Evolutionary conservation across 345 rosid genomes (phyloP).

Genomic region (Mangifera indica): DNA sequence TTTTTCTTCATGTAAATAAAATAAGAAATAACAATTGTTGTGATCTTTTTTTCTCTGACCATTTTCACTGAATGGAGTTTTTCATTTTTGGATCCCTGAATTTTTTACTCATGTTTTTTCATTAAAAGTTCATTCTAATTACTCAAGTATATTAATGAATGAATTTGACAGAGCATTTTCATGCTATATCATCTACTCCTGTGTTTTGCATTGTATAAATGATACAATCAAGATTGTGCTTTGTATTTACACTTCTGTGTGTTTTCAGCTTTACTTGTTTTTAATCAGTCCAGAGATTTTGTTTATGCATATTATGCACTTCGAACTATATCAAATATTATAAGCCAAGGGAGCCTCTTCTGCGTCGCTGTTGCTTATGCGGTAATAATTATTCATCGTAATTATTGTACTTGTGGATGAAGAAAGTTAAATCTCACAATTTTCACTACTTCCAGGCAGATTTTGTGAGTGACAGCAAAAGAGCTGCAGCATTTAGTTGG

Average conservation of each 20-base stretch:
- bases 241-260: background rate
- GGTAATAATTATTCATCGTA: conserved; percentile 26
- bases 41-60: background rate
- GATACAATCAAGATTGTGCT: background rate
- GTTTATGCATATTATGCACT: conserved; percentile 54
- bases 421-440: conserved; percentile 3
- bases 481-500: conserved; percentile 57
- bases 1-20: background rate
- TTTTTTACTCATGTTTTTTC: background rate
- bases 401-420: background rate
- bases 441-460: conserved; percentile 45
- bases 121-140: background rate
- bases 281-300: conserved; percentile 36
- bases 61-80: background rate
- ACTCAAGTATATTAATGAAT: background rate
- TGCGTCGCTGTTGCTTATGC: conserved; percentile 54
- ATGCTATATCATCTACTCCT: background rate
- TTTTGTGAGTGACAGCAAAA: conserved; percentile 37
- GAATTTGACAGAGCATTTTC: background rate
- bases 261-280: conserved; percentile 46
- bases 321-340: conserved; percentile 48
- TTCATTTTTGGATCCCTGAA: background rate
- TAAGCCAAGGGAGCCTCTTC: conserved; percentile 60
- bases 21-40: background rate
- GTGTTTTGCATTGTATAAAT: background rate